A percentile compares a stretch with the other conserved stretches of the same genome.
These are phyloP conservation scores for Panus rudis DNA, from an alignment of 768 basidiomycete genomes.

Conservation along the genomic window DNA sequence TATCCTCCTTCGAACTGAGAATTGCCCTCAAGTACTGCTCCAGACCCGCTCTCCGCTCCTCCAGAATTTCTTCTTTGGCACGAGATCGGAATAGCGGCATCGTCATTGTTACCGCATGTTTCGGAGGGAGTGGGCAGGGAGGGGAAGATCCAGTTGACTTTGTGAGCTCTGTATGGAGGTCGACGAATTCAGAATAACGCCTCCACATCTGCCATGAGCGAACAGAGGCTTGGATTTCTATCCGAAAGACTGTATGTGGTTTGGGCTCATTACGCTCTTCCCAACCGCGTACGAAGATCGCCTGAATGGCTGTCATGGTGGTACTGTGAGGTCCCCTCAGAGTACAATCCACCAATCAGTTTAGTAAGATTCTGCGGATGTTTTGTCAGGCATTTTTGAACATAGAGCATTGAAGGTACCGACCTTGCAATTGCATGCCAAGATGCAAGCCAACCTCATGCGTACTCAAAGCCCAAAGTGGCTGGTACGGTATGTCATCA, in stretches of 20 bases:
- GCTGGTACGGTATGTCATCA: too few species aligned
- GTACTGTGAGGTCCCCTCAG: too few species aligned
- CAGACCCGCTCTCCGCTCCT: conserved; percentile 70
- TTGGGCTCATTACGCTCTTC: conserved; percentile 68
- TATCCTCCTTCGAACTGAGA: conserved; percentile 69
- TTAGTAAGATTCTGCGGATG: too few species aligned
- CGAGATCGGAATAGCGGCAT: conserved; percentile 36
- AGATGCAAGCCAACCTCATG: too few species aligned
- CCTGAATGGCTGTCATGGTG: conserved; percentile 59
- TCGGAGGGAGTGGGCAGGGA: conserved; percentile 76
- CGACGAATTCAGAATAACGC: conserved; percentile 91
- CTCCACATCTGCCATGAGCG: conserved; percentile 92
- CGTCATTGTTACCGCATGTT: conserved; percentile 65
- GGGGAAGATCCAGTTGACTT: conserved; percentile 77
- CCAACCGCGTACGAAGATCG: conserved; percentile 59
- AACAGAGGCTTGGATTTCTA: conserved; percentile 81
- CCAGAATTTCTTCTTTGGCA: conserved; percentile 55
- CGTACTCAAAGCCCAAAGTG: too few species aligned
- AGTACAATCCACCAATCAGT: too few species aligned
- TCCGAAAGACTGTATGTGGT: conserved; percentile 74
- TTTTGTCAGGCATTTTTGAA: too few species aligned
- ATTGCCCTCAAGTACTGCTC: conserved; percentile 86
- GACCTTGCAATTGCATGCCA: too few species aligned
- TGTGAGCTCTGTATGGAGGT: conserved; percentile 75
- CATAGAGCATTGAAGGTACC: too few species aligned